phyloP scores from a whole-genome alignment of 192 early-diverging fungal genomes.

The Linnemannia elongata region DNA sequence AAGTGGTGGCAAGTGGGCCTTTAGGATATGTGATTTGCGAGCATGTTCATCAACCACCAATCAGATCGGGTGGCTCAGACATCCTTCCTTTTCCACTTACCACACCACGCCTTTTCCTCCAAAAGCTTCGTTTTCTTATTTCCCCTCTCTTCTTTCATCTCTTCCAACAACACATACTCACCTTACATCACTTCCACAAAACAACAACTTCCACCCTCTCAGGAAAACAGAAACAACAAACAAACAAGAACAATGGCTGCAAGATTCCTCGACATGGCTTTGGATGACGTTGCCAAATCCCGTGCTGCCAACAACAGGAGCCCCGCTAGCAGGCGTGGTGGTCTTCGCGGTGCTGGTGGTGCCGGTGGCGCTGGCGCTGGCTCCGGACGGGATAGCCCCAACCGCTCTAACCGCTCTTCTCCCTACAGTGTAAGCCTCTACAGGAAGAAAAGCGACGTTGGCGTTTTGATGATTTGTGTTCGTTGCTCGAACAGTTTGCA shows the following conservation, averaged over 20 bases:
- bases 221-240: not conserved
- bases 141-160: not conserved
- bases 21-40: not conserved
- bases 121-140: not conserved
- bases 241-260: slow-evolving; percentile 35
- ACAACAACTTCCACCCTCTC: not conserved
- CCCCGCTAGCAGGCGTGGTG: slow-evolving; percentile 34
- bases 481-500: not conserved
- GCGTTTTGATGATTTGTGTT: not conserved
- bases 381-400: slow-evolving; percentile 45
- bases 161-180: not conserved
- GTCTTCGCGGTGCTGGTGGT: slow-evolving; percentile 22
- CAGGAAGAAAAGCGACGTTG: no score
- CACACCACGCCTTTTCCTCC: not conserved
- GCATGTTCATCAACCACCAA: not conserved
- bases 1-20: not conserved
- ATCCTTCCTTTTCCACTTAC: not conserved
- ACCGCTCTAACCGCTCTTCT: slow-evolving; percentile 37
- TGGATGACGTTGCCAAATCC: slow-evolving; percentile 54
- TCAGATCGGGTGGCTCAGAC: not conserved
- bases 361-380: not conserved
- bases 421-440: slow-evolving; percentile 33
- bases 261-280: slow-evolving; percentile 56
- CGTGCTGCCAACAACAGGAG: slow-evolving; percentile 38
- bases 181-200: not conserved